Evolutionary conservation across 2,329 filamentous ascomycete species (phyloP), one percentile per base, ranked within the genome.

Genomic region (Venturia pyrina): DNA sequence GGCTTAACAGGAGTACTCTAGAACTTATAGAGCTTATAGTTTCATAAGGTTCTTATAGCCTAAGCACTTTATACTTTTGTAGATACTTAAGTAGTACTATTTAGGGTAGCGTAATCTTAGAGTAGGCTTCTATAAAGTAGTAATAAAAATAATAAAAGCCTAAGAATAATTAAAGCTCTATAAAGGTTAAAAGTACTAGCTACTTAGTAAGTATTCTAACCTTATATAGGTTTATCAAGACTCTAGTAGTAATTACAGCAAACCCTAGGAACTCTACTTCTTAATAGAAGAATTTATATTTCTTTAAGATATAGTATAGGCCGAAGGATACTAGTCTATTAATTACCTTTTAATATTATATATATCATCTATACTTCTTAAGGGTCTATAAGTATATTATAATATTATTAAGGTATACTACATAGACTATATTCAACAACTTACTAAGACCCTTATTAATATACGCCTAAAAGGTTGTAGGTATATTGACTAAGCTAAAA

Each of bases 141-240:
- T 71, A 66, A 67, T 77, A 76, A 65, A 73, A 76, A 53, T 76
- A 76, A 3, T 65, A 67, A 57, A 77, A 75, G 11, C 73, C 71
- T n/a, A 76, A 24, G 65, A 76, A 76, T 0, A 53, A 64, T 67
- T 70, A 68, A 2, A 72, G 69, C 21, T 68, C 68, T 37, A 68
- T 69, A 3, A 72, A 63, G 6, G 19, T 70, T 7, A 5, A 66
- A 5, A 69, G 72, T 21, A 10, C 46, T 56, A 62, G 6, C 73
- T 68, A 76, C 5, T 73, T n/a, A 66, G 41, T 1, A 63, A 65
- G 70, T 48, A 72, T 37, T 10, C 34, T 37, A 37, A 37, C 34
- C 34, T 37, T 37, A 37, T 37, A 37, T 5, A 10, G 34, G 10
- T 37, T 10, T 37, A 37, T 37, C 10, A 37, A 37, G 34, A 10